A percentile compares a stretch with the other conserved stretches of the same genome.
Evolutionary conservation across 1,284 basidiomycete species (phyloP).

Genomic region (Pseudozyma hubeiensis): DNA sequence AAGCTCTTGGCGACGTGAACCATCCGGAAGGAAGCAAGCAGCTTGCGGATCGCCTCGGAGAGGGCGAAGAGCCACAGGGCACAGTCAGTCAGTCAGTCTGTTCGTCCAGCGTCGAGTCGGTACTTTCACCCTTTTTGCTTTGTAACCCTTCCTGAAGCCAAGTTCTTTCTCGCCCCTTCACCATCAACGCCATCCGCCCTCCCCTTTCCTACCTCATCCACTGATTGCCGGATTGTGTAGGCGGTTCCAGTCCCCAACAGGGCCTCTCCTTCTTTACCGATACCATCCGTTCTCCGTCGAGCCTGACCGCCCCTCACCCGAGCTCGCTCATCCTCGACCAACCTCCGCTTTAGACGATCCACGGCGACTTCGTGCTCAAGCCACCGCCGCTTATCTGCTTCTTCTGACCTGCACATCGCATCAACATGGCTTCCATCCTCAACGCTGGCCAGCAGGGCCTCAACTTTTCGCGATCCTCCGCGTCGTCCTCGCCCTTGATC

Average conservation of each 20-base stretch:
- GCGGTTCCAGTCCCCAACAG: conserved; percentile 10
- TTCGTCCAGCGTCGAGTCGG: too few species aligned
- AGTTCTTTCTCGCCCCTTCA: conserved; percentile 1
- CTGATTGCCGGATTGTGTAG: conserved; percentile 20
- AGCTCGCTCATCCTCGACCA: background rate
- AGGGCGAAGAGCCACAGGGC: background rate
- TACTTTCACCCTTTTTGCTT: too few species aligned
- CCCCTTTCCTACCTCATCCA: background rate
- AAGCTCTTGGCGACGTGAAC: too few species aligned
- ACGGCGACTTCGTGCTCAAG: too few species aligned
- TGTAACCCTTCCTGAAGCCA: too few species aligned
- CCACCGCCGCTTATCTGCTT: background rate
- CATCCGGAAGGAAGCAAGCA: too few species aligned
- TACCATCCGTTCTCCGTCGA: background rate
- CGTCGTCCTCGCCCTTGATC: conserved; percentile 8
- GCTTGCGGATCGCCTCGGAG: background rate
- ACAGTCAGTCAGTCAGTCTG: background rate
- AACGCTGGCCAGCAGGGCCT: conserved; percentile 46
- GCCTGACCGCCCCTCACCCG: conserved; percentile 3
- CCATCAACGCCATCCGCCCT: conserved; percentile 3
- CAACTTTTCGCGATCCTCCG: conserved; percentile 35
- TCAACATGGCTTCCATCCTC: conserved; percentile 39
- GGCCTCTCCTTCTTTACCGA: background rate
- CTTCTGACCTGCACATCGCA: background rate
- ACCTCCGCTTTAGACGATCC: too few species aligned